phyloP scores from a whole-genome alignment of 495 filamentous ascomycete genomes.

The Aspergillus avenaceus region DNA sequence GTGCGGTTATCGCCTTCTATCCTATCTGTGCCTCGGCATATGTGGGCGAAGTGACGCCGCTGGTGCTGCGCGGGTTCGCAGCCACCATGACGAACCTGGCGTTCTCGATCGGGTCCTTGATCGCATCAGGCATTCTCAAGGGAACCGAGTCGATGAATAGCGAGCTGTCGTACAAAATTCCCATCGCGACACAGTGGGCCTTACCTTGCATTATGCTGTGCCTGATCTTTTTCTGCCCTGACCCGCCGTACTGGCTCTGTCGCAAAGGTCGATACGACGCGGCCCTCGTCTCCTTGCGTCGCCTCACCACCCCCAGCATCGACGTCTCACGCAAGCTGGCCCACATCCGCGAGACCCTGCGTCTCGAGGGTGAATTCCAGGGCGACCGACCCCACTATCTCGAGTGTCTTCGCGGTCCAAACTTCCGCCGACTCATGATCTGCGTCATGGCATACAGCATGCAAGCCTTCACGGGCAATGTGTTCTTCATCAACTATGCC shows the following conservation, averaged over 20 bases:
- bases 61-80: conserved; percentile 36
- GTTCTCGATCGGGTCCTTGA: conserved; percentile 34
- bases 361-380: conserved; percentile 40
- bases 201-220: conserved; percentile 28
- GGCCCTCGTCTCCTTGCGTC: conserved; percentile 29
- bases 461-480: conserved; percentile 37
- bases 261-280: conserved; percentile 37
- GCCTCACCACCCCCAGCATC: conserved; percentile 24
- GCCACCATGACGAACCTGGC: conserved; percentile 37
- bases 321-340: conserved; percentile 22
- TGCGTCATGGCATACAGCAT: conserved; percentile 45
- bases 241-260: conserved; percentile 48
- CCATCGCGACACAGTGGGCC: conserved; percentile 34
- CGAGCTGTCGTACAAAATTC: conserved; percentile 32
- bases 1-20: conserved; percentile 31
- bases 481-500: conserved; percentile 29
- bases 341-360: conserved; percentile 30
- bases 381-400: conserved; percentile 30
- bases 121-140: conserved; percentile 36
- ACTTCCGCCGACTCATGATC: conserved; percentile 43
- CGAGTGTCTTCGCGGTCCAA: conserved; percentile 44
- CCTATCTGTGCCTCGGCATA: conserved; percentile 34
- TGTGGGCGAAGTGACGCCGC: conserved; percentile 33
- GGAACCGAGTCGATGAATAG: conserved; percentile 27
- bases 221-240: conserved; percentile 41